These are phyloP conservation scores for Hordeum pubiflorum DNA, from an alignment of 202 grass and related monocot genomes.

Conservation along the genomic window DNA sequence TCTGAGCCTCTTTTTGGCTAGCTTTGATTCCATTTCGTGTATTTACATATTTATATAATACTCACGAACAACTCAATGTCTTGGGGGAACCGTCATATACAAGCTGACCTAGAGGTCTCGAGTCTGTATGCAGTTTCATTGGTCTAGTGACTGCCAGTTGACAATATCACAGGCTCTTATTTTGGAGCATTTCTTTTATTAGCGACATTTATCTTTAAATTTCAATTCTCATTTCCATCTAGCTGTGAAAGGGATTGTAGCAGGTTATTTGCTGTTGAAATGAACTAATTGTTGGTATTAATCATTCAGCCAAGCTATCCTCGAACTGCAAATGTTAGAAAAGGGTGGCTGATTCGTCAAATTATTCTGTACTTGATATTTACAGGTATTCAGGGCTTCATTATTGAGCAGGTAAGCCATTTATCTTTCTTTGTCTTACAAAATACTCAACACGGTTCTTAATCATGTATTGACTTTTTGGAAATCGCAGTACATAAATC, in stretches of 20 bases:
- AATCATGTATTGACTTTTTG: not conserved
- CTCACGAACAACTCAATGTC: not conserved
- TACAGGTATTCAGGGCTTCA: slow-evolving; percentile 71
- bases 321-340: slow-evolving; percentile 45
- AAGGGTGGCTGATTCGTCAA: slow-evolving; percentile 68
- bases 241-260: not conserved
- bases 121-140: not conserved
- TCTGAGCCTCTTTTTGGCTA: not conserved
- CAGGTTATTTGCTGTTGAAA: not conserved
- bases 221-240: not conserved
- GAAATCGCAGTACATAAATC: slow-evolving; percentile 73
- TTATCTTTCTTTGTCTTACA: not conserved
- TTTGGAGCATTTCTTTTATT: not conserved
- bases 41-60: not conserved
- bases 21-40: not conserved
- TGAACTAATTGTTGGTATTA: slow-evolving; percentile 3
- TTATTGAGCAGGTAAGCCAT: slow-evolving; percentile 68
- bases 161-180: not conserved
- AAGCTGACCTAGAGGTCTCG: not conserved
- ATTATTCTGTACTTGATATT: slow-evolving; percentile 62
- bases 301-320: slow-evolving; percentile 59
- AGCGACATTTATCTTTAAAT: not conserved
- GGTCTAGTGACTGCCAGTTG: not conserved
- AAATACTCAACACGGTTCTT: slow-evolving; percentile 17
- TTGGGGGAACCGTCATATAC: not conserved